phyloP scores from a whole-genome alignment of 352 stramenopile species.

The Phytophthora pisi region DNA sequence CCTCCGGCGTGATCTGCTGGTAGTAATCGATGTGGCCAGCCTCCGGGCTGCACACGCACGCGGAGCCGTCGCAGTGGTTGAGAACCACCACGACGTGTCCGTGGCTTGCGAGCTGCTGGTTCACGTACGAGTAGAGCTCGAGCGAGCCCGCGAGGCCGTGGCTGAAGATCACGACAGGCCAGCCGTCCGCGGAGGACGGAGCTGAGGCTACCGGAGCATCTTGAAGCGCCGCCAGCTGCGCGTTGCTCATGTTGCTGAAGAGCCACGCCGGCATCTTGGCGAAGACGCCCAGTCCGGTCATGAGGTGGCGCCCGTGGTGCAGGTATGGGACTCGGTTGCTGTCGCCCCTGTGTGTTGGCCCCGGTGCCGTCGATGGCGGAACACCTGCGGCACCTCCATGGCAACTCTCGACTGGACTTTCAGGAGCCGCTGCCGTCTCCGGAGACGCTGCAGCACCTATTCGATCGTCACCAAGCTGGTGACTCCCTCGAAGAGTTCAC shows the following conservation, averaged over 20 bases:
- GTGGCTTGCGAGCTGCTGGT: conserved; percentile 71
- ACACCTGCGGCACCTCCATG: no score
- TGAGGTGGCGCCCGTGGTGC: conserved; percentile 61
- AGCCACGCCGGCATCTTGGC: conserved; percentile 54
- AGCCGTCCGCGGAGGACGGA: conserved; percentile 28
- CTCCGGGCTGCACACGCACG: conserved; percentile 50
- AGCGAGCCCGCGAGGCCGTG: conserved; percentile 63
- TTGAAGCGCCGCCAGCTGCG: conserved; percentile 45
- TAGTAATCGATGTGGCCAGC: conserved; percentile 64
- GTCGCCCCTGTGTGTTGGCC: no score
- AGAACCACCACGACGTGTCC: conserved; percentile 61
- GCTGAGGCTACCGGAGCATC: conserved; percentile 43
- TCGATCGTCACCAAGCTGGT: no score
- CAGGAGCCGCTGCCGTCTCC: no score
- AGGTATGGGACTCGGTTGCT: conserved; percentile 34
- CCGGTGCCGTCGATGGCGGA: no score
- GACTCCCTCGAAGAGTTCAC: no score
- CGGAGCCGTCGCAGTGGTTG: conserved; percentile 74
- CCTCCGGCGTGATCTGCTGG: conserved; percentile 51
- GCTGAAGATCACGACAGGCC: conserved; percentile 67
- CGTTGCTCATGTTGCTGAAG: conserved; percentile 62
- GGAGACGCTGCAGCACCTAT: no score
- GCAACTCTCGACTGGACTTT: no score
- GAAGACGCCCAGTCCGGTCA: conserved; percentile 55
- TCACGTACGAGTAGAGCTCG: conserved; percentile 67